Percentiles rank a stretch among this genome's conserved stretches.
phyloP scores from a whole-genome alignment of 2,329 filamentous ascomycete species.

The Myriosclerotinia duriaeana region DNA sequence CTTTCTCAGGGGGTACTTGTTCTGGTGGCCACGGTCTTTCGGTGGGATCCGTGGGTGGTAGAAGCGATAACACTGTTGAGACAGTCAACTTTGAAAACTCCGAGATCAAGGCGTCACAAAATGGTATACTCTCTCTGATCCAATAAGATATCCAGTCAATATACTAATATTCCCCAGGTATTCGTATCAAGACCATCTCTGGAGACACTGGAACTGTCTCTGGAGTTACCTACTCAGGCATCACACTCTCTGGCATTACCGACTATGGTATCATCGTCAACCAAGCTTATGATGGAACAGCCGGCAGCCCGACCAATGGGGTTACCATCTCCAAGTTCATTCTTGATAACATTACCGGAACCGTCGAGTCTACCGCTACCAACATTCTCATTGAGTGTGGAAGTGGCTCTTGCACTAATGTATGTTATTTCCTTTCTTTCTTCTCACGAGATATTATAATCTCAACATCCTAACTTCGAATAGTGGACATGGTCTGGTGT shows the following conservation, averaged over 20 bases:
- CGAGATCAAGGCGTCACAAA: slow-evolving; percentile 50
- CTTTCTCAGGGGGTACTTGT: slow-evolving; percentile 32
- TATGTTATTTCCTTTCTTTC: neutral
- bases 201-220: slow-evolving; percentile 53
- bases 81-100: slow-evolving; percentile 52
- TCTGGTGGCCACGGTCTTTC: slow-evolving; percentile 48
- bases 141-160: slow-evolving; percentile 41
- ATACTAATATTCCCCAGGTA: slow-evolving; percentile 41
- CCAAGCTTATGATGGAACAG: slow-evolving; percentile 55
- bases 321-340: slow-evolving; percentile 52
- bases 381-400: slow-evolving; percentile 56
- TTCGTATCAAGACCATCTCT: slow-evolving; percentile 58
- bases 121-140: slow-evolving; percentile 49
- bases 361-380: slow-evolving; percentile 43
- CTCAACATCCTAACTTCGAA: neutral
- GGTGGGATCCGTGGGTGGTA: slow-evolving; percentile 59
- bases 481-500: slow-evolving; percentile 54
- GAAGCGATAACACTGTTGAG: slow-evolving; percentile 53
- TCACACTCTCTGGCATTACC: slow-evolving; percentile 50
- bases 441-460: neutral
- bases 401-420: slow-evolving; percentile 47
- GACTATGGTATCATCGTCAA: slow-evolving; percentile 54
- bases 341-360: slow-evolving; percentile 47
- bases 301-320: slow-evolving; percentile 48
- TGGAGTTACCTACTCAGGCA: slow-evolving; percentile 53